Percentiles rank a stretch among this genome's conserved stretches.
These are phyloP conservation scores for Zizania palustris DNA, from an alignment of 202 grass and related monocot species.

Conservation along the genomic window DNA sequence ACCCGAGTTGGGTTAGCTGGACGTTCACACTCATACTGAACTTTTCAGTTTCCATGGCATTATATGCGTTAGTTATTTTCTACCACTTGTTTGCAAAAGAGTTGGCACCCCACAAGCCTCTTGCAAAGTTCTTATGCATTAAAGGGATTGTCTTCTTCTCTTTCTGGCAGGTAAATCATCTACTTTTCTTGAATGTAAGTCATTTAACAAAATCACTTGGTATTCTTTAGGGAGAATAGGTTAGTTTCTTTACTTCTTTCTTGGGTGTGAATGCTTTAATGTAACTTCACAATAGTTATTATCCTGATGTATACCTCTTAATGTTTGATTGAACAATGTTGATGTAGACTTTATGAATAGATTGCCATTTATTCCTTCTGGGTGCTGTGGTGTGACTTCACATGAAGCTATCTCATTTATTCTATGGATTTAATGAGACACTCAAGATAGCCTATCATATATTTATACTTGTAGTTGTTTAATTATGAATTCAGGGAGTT, in stretches of 20 bases:
- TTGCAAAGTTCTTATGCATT: slow-evolving; percentile 90
- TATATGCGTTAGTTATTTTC: slow-evolving; percentile 89
- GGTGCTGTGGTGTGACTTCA: not conserved
- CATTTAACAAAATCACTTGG: not conserved
- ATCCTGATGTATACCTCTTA: not conserved
- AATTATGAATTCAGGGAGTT: not conserved
- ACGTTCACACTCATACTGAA: slow-evolving; percentile 89
- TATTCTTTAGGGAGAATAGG: not conserved
- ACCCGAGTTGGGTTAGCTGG: slow-evolving; percentile 85
- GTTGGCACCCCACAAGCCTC: slow-evolving; percentile 88
- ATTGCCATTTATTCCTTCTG: slow-evolving; percentile 26
- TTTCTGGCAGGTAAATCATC: slow-evolving; percentile 85
- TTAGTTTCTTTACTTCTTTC: slow-evolving; percentile 8
- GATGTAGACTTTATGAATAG: not conserved
- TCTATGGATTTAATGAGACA: not conserved
- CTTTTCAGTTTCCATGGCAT: slow-evolving; percentile 89
- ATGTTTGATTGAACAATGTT: not conserved
- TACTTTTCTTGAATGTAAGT: slow-evolving; percentile 23
- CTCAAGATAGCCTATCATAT: not conserved
- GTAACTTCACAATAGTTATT: not conserved
- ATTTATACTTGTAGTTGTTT: slow-evolving; percentile 5
- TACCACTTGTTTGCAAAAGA: slow-evolving; percentile 98
- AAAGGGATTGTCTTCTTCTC: slow-evolving; percentile 98
- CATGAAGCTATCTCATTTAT: not conserved
- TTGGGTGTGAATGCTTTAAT: slow-evolving; percentile 3